phyloP scores from a whole-genome alignment of 306 rosid species.

The Cotoneaster glaucophyllus region DNA sequence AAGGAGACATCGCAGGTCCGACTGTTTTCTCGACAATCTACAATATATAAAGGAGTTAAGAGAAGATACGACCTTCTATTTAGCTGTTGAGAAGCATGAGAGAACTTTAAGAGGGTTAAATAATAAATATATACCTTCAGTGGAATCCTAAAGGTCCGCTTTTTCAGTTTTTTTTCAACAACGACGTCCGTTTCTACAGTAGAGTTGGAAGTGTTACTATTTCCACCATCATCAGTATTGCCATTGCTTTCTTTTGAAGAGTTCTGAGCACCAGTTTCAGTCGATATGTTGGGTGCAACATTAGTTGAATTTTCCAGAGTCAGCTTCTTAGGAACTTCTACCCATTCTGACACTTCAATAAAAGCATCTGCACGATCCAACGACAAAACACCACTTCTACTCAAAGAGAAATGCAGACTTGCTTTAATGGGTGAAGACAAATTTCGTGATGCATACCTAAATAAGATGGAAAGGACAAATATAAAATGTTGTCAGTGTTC shows the following conservation, averaged over 20 bases:
- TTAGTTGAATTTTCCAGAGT: constrained; percentile 64
- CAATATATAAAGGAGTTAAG: background rate
- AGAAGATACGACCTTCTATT: background rate
- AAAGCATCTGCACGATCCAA: constrained; percentile 94
- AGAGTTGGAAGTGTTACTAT: constrained; percentile 31
- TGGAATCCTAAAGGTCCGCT: constrained; percentile 78
- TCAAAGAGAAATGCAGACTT: constrained; percentile 79
- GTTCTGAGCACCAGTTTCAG: constrained; percentile 51
- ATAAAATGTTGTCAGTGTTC: constrained; percentile 15
- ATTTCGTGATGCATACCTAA: constrained; percentile 80
- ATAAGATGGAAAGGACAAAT: constrained; percentile 15
- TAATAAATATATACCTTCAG: constrained; percentile 54
- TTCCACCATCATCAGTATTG: constrained; percentile 49
- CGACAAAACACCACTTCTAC: constrained; percentile 89
- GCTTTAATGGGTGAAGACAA: constrained; percentile 86
- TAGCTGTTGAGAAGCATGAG: background rate
- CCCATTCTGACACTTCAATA: constrained; percentile 89
- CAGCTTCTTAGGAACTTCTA: constrained; percentile 72
- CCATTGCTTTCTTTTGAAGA: constrained; percentile 55
- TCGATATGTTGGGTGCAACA: constrained; percentile 46
- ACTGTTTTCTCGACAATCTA: constrained; percentile 70
- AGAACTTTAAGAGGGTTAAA: constrained; percentile 1
- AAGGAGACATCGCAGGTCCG: constrained; percentile 60
- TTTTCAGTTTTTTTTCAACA: constrained; percentile 75
- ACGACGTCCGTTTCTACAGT: constrained; percentile 44